Conservation (phyloP, 2,329 filamentous ascomycete genomes). For the Parastagonospora avenae region DNA sequence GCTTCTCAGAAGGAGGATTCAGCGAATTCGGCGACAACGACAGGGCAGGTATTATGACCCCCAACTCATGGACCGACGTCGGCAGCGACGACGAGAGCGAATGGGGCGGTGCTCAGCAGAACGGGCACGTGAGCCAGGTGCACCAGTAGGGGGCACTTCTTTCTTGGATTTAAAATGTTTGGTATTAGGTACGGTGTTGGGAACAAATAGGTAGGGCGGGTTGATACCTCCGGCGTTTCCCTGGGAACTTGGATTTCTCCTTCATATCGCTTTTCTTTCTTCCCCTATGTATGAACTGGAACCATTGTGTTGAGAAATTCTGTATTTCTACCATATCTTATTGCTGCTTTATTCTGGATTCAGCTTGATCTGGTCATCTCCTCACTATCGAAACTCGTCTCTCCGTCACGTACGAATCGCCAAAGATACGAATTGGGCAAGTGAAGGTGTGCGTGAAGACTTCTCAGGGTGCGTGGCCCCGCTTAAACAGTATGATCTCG, state of each 20-base stretch:
- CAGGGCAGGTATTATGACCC: conserved; percentile 42
- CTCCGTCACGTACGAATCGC: too few relatives aligned
- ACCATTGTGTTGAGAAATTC: too few relatives aligned
- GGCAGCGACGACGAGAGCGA: conserved; percentile 49
- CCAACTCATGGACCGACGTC: conserved; percentile 48
- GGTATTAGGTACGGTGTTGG: conserved; percentile 45
- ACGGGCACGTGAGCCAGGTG: conserved; percentile 36
- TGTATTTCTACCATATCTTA: too few relatives aligned
- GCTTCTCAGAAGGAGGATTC: conserved; percentile 39
- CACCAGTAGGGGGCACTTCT: conserved; percentile 22
- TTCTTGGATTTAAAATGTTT: not conserved
- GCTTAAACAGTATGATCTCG: too few relatives aligned
- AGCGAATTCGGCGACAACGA: conserved; percentile 33
- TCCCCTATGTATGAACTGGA: too few relatives aligned
- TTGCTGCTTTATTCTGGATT: too few relatives aligned
- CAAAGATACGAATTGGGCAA: too few relatives aligned
- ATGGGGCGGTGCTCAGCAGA: conserved; percentile 33
- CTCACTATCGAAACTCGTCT: too few relatives aligned
- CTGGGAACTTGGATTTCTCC: not conserved
- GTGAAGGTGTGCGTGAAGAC: too few relatives aligned
- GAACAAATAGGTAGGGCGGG: not conserved
- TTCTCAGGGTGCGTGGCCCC: too few relatives aligned
- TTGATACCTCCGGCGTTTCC: not conserved
- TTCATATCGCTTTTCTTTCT: too few relatives aligned
- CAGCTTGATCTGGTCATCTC: too few relatives aligned